phyloP scores from a whole-genome alignment of 2,329 filamentous ascomycete species.

The Piedraia hortae region DNA sequence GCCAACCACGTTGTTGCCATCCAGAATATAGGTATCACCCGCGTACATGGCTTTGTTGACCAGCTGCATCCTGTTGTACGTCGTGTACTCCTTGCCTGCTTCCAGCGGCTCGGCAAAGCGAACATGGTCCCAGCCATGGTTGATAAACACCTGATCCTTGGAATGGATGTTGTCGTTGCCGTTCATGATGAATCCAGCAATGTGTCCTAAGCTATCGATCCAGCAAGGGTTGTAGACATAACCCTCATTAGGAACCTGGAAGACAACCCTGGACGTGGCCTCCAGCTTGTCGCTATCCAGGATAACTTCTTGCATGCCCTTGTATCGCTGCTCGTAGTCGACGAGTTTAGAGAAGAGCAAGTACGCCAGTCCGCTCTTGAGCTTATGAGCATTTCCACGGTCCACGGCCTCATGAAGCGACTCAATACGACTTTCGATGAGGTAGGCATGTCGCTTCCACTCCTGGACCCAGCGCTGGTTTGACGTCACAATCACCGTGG shows the following conservation, averaged over 20 bases:
- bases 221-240: constrained; percentile 6
- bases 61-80: no score
- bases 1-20: background rate
- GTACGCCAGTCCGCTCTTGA: constrained; percentile 1
- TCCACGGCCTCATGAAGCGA: background rate
- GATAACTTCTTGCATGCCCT: constrained; percentile 14
- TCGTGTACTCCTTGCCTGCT: no score
- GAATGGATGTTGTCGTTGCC: constrained; percentile 6
- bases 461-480: constrained; percentile 1
- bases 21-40: background rate
- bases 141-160: constrained; percentile 10
- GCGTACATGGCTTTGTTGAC: no score
- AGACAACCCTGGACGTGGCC: constrained; percentile 8
- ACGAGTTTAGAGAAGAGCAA: constrained; percentile 1
- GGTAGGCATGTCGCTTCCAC: background rate
- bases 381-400: background rate
- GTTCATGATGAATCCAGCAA: constrained; percentile 5
- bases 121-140: constrained; percentile 8
- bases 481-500: no score
- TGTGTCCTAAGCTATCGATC: constrained; percentile 14
- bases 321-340: constrained; percentile 6
- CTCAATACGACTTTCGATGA: constrained; percentile 1
- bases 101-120: constrained; percentile 1
- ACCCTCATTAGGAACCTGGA: constrained; percentile 2
- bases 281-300: constrained; percentile 13